Evolutionary conservation across 805 yeast species (phyloP).

Genomic region (Tetrapisispora arboricola): DNA sequence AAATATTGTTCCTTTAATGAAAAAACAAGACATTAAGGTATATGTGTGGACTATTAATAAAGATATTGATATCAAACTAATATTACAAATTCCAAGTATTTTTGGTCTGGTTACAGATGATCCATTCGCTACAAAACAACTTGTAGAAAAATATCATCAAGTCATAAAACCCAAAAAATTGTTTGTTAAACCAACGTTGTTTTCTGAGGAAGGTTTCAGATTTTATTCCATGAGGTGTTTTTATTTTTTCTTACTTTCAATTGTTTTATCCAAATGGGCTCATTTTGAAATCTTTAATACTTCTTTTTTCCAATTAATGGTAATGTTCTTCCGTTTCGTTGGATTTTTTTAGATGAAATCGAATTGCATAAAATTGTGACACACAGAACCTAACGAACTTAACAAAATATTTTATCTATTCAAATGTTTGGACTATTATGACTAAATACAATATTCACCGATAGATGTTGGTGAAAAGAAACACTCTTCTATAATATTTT

Average conservation of each 20-base stretch:
- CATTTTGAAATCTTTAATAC: slow-evolving; percentile 15
- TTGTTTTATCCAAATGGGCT: slow-evolving; percentile 19
- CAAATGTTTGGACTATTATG: too few relatives aligned
- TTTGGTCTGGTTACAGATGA: slow-evolving; percentile 26
- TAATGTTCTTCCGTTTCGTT: slow-evolving; percentile 11
- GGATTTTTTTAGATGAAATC: slow-evolving; percentile 9
- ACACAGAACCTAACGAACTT: not conserved
- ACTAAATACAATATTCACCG: too few relatives aligned
- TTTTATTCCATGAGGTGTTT: slow-evolving; percentile 14
- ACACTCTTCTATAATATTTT: too few relatives aligned
- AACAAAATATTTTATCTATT: too few relatives aligned
- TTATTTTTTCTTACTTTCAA: slow-evolving; percentile 12
- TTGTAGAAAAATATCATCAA: slow-evolving; percentile 2
- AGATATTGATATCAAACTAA: slow-evolving; percentile 21
- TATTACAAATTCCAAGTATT: slow-evolving; percentile 21
- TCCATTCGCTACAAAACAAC: slow-evolving; percentile 16
- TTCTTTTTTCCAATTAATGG: slow-evolving; percentile 17
- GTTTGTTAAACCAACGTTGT: slow-evolving; percentile 12
- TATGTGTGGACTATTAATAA: slow-evolving; percentile 47
- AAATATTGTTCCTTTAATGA: slow-evolving; percentile 23
- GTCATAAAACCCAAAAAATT: slow-evolving; percentile 2
- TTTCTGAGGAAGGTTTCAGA: slow-evolving; percentile 18
- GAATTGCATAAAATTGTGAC: not conserved
- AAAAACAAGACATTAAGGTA: slow-evolving; percentile 27
- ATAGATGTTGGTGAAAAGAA: too few relatives aligned